Percentiles rank a stretch among this genome's conserved stretches.
These are phyloP conservation scores for Centaurea solstitialis DNA, from an alignment of 129 eudicot genomes.

Conservation along the genomic window DNA sequence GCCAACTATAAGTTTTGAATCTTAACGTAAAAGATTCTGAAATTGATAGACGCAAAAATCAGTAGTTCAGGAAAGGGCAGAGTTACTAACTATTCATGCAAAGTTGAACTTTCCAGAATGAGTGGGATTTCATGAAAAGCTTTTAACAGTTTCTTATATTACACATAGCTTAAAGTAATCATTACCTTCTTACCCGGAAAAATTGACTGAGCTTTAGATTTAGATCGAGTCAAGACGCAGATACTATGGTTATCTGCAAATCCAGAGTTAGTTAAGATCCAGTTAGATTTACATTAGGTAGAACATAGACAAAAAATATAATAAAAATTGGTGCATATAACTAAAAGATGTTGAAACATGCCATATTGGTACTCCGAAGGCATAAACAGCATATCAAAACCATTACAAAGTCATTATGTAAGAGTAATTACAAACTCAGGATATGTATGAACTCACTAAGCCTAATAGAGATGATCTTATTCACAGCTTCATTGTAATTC, in stretches of 20 bases:
- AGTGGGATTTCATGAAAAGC: neutral
- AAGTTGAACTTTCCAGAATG: constrained; percentile 6
- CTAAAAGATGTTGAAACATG: neutral
- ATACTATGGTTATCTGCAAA: constrained; percentile 77
- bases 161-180: constrained; percentile 28
- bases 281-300: neutral
- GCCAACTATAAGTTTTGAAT: neutral
- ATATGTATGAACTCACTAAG: neutral
- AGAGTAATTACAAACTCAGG: neutral
- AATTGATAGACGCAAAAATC: neutral
- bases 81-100: neutral
- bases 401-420: neutral
- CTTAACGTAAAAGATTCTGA: neutral
- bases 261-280: constrained; percentile 17
- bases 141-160: constrained; percentile 14
- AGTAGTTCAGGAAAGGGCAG: neutral
- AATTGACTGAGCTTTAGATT: constrained; percentile 72
- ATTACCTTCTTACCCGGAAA: constrained; percentile 99
- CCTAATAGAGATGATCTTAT: neutral
- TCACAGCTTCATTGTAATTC: neutral
- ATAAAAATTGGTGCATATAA: neutral
- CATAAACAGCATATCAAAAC: neutral
- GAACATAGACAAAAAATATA: neutral
- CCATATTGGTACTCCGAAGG: constrained; percentile 1
- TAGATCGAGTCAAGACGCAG: constrained; percentile 87